phyloP scores from a whole-genome alignment of 164 flowering plant species.

The Vitis riparia region DNA sequence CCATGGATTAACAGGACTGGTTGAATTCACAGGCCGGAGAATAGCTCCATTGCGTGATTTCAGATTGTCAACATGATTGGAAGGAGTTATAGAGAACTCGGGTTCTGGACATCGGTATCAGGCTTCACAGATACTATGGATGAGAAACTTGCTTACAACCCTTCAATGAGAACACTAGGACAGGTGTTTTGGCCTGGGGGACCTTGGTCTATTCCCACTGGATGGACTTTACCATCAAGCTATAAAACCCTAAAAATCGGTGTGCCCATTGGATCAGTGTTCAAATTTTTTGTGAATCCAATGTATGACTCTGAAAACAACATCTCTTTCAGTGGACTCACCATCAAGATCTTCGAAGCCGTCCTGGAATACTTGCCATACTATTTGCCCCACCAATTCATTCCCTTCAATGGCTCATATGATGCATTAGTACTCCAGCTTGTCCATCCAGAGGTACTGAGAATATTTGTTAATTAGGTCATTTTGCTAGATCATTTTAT shows the following conservation, averaged over 20 bases:
- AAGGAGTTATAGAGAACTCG: slow-evolving; percentile 31
- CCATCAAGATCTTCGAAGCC: slow-evolving; percentile 26
- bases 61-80: slow-evolving; percentile 34
- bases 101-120: slow-evolving; percentile 27
- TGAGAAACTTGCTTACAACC: neutral
- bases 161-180: slow-evolving; percentile 19
- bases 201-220: slow-evolving; percentile 22
- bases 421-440: slow-evolving; percentile 16
- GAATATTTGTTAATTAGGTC: neutral
- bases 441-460: slow-evolving; percentile 17
- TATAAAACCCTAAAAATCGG: slow-evolving; percentile 19
- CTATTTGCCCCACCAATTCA: slow-evolving; percentile 11
- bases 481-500: neutral
- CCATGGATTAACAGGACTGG: slow-evolving; percentile 20
- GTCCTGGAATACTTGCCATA: slow-evolving; percentile 10
- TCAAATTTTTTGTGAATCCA: slow-evolving; percentile 22
- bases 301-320: neutral
- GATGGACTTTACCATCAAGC: slow-evolving; percentile 20
- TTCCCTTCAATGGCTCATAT: slow-evolving; percentile 16
- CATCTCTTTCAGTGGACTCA: slow-evolving; percentile 3
- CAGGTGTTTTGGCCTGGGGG: slow-evolving; percentile 39
- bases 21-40: slow-evolving; percentile 9
- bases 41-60: slow-evolving; percentile 15
- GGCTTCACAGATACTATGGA: slow-evolving; percentile 24
- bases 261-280: slow-evolving; percentile 16